Evolutionary conservation across 768 basidiomycete species (phyloP).

Genomic region (Calocybe cyanea): DNA sequence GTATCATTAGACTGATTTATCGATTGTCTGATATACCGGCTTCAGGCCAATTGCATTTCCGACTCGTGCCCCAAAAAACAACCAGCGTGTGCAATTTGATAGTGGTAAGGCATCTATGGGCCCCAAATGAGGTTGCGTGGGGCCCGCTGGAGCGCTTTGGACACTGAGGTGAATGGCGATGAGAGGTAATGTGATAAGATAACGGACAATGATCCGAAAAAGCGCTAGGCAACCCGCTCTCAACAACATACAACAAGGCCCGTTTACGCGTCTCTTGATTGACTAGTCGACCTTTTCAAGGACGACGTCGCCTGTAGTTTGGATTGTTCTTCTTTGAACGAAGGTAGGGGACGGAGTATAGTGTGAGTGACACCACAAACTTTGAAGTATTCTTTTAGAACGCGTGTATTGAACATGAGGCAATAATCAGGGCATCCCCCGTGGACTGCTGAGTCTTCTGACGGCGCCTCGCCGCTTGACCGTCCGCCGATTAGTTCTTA

Average conservation of each 20-base stretch:
- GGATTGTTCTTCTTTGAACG: constrained; percentile 12
- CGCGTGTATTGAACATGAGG: constrained; percentile 59
- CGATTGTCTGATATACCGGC: no score
- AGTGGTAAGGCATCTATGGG: no score
- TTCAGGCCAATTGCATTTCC: no score
- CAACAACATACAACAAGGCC: neutral
- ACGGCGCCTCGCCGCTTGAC: constrained; percentile 17
- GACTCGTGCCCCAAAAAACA: no score
- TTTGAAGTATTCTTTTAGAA: constrained; percentile 25
- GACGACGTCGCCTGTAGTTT: constrained; percentile 10
- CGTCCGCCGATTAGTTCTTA: constrained; percentile 20
- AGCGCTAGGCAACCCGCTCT: neutral
- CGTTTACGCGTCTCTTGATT: constrained; percentile 14
- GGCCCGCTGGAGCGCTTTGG: no score
- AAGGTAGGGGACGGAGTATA: constrained; percentile 10
- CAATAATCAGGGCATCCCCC: constrained; percentile 38
- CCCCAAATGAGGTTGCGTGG: no score
- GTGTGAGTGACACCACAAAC: constrained; percentile 22
- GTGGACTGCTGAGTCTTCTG: constrained; percentile 25
- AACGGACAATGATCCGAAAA: constrained; percentile 19
- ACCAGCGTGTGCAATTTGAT: no score
- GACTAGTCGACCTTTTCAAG: constrained; percentile 4
- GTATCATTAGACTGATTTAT: no score
- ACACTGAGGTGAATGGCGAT: no score
- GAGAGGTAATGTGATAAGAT: constrained; percentile 15